A percentile compares a stretch with the other conserved stretches of the same genome.
These are phyloP conservation scores for Phytopythium oedochilum DNA, from an alignment of 352 stramenopile species.

Conservation along the genomic window DNA sequence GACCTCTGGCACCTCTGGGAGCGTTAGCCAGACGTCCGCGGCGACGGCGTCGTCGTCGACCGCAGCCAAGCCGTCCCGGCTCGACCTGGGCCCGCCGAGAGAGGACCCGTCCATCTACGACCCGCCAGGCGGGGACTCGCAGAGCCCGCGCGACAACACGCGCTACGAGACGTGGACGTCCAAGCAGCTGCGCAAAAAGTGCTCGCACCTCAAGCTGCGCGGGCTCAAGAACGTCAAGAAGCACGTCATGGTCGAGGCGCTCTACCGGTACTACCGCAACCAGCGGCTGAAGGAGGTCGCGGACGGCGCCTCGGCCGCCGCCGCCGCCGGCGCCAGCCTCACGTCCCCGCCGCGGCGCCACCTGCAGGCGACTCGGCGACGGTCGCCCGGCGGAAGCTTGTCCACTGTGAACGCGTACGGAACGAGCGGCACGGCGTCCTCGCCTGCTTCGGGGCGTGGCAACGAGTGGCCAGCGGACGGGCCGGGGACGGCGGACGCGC, in stretches of 20 bases:
- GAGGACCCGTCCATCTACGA: constrained; percentile 36
- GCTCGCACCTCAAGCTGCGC: constrained; percentile 72
- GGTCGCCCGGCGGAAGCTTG: not conserved
- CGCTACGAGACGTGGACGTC: constrained; percentile 81
- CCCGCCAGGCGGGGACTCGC: constrained; percentile 33
- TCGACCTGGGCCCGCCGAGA: constrained; percentile 17
- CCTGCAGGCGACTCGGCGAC: not conserved
- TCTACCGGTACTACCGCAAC: constrained; percentile 76
- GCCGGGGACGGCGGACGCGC: not conserved
- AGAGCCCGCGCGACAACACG: constrained; percentile 47
- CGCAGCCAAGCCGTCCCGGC: too few species aligned
- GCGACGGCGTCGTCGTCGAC: constrained; percentile 1
- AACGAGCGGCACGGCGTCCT: not conserved
- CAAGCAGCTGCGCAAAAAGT: constrained; percentile 80
- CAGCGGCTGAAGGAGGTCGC: constrained; percentile 49
- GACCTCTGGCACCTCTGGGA: too few species aligned
- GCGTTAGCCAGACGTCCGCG: too few species aligned
- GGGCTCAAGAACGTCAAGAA: constrained; percentile 85
- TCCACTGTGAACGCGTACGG: not conserved
- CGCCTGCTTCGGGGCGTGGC: not conserved
- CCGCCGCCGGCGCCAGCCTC: constrained; percentile 5
- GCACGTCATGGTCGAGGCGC: constrained; percentile 79
- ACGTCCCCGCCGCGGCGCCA: constrained; percentile 11
- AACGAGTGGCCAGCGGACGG: not conserved
- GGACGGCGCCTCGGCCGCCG: not conserved